These are phyloP conservation scores for Nakaseomyces glabratus DNA, from an alignment of 1,139 yeast species.

Conservation along the genomic window DNA sequence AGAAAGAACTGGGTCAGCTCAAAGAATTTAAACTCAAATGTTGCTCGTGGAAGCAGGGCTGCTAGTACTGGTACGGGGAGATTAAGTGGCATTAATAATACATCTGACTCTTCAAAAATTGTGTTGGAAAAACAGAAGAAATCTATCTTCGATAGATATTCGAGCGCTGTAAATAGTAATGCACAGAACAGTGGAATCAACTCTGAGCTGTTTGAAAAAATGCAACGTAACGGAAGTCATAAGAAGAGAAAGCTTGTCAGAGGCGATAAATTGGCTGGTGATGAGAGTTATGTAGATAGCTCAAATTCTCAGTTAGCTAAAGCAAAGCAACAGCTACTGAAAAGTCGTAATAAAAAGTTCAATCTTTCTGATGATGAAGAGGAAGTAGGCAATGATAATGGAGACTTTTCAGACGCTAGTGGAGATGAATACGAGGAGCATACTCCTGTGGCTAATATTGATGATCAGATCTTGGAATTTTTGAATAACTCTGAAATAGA, in stretches of 20 bases:
- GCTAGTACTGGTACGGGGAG: slow-evolving; percentile 9
- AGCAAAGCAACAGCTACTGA: slow-evolving; percentile 13
- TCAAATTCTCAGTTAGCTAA: slow-evolving; percentile 19
- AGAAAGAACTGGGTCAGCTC: slow-evolving; percentile 22
- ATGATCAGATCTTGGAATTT: slow-evolving; percentile 61
- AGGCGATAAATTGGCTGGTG: slow-evolving; percentile 18
- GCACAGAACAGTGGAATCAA: slow-evolving; percentile 6
- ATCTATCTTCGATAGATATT: slow-evolving; percentile 38
- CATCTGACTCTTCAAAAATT: slow-evolving; percentile 41
- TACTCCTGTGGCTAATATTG: slow-evolving; percentile 41
- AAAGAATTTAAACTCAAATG: slow-evolving; percentile 1
- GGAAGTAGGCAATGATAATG: slow-evolving; percentile 26
- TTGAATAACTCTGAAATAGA: slow-evolving; percentile 66
- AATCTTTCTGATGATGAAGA: slow-evolving; percentile 26
- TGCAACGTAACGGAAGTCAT: slow-evolving; percentile 3
- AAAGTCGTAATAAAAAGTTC: not conserved
- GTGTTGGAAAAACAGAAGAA: slow-evolving; percentile 43
- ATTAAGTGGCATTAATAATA: slow-evolving; percentile 11
- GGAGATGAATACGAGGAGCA: slow-evolving; percentile 35
- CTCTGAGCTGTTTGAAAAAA: slow-evolving; percentile 1
- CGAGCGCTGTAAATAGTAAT: slow-evolving; percentile 25
- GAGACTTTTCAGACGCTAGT: slow-evolving; percentile 21
- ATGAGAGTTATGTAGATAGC: slow-evolving; percentile 16
- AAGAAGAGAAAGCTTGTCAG: slow-evolving; percentile 28
- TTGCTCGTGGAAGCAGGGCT: not conserved